A percentile compares a stretch with the other conserved stretches of the same genome.
Evolutionary conservation across 2,329 filamentous ascomycete species (phyloP).

Genomic region (Xylariaceae sp.): DNA sequence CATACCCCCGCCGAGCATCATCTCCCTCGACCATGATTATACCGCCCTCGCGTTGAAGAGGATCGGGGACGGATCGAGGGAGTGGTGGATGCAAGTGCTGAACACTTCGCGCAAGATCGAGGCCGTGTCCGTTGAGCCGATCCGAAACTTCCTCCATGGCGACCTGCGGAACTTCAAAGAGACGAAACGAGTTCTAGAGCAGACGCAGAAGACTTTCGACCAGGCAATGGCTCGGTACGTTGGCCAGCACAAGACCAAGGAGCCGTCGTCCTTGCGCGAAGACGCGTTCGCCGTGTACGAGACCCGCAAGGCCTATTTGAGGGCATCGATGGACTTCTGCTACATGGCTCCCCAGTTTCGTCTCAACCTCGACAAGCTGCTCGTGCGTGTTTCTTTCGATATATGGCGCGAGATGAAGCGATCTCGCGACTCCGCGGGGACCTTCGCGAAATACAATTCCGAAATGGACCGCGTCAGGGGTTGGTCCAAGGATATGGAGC

Average conservation of each 20-base stretch:
- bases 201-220: slow-evolving; percentile 79
- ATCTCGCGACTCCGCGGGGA: slow-evolving; percentile 57
- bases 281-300: slow-evolving; percentile 96
- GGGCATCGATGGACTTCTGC: slow-evolving; percentile 89
- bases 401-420: slow-evolving; percentile 81
- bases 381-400: slow-evolving; percentile 78
- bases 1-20: slow-evolving; percentile 63
- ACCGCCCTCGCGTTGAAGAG: slow-evolving; percentile 79
- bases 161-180: slow-evolving; percentile 87
- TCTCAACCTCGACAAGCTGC: slow-evolving; percentile 72
- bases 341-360: slow-evolving; percentile 80
- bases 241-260: slow-evolving; percentile 83
- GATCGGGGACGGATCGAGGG: slow-evolving; percentile 76
- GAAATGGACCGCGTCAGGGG: slow-evolving; percentile 90
- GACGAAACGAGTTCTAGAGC: slow-evolving; percentile 65
- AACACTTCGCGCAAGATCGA: slow-evolving; percentile 72
- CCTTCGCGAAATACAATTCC: slow-evolving; percentile 58
- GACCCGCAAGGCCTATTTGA: slow-evolving; percentile 81
- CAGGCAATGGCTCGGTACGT: slow-evolving; percentile 73
- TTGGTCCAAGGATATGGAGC: slow-evolving; percentile 92
- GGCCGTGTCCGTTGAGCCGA: slow-evolving; percentile 68
- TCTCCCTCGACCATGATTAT: slow-evolving; percentile 92
- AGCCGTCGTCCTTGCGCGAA: slow-evolving; percentile 82
- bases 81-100: slow-evolving; percentile 77
- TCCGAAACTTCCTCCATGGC: slow-evolving; percentile 66